Percentiles rank a stretch among this genome's conserved stretches.
These are phyloP conservation scores for Hypholoma fasciculare DNA, from an alignment of 768 basidiomycete genomes.

Conservation along the genomic window DNA sequence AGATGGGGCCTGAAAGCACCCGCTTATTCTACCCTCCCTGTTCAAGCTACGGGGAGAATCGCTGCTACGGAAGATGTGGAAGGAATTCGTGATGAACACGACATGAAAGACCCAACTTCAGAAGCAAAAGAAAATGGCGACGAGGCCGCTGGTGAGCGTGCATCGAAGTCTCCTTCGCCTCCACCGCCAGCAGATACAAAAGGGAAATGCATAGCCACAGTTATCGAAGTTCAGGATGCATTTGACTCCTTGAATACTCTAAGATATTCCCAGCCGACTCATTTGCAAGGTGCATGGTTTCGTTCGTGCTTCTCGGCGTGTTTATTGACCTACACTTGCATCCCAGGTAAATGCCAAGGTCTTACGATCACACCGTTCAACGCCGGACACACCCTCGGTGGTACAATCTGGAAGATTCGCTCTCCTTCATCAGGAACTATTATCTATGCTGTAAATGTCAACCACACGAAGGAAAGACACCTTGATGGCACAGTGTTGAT, in stretches of 20 bases:
- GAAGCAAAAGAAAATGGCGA: conserved; percentile 24
- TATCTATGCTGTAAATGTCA: conserved; percentile 92
- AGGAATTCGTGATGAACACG: conserved; percentile 74
- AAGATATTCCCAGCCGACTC: conserved; percentile 93
- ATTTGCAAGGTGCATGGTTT: conserved; percentile 72
- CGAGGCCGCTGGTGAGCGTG: conserved; percentile 21
- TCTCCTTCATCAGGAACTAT: conserved; percentile 96
- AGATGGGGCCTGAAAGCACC: conserved; percentile 88
- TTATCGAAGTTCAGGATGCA: conserved; percentile 87
- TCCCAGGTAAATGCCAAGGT: conserved; percentile 82
- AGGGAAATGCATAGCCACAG: conserved; percentile 71
- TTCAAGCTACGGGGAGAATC: conserved; percentile 93
- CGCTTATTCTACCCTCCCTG: conserved; percentile 92
- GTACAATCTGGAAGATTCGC: conserved; percentile 98
- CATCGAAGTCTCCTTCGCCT: conserved; percentile 25
- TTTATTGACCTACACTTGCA: conserved; percentile 4
- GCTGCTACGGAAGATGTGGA: conserved; percentile 89
- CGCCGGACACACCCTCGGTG: conserved; percentile 93
- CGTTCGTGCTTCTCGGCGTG: not conserved
- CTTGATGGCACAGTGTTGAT: conserved; percentile 91
- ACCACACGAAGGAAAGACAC: conserved; percentile 95
- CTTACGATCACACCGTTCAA: conserved; percentile 94
- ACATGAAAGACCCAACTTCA: conserved; percentile 47
- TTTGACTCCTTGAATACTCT: conserved; percentile 91
- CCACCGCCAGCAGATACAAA: conserved; percentile 5